Evolutionary conservation across 345 rosid genomes (phyloP).

Genomic region (Hevea brasiliensis): DNA sequence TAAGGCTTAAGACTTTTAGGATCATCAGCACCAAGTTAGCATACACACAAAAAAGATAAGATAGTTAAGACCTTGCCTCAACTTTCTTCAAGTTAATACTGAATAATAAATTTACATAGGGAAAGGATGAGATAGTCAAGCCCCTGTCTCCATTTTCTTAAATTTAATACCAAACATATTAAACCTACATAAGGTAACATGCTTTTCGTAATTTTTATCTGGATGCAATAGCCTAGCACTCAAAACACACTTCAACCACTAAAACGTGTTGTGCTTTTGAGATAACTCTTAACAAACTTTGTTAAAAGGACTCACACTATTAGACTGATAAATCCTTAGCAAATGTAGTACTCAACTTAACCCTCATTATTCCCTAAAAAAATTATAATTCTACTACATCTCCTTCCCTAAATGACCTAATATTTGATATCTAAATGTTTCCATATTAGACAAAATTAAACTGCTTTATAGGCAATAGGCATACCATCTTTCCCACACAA

Average conservation of each 20-base stretch:
- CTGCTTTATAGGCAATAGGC: background rate
- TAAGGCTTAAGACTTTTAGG: background rate
- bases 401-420: background rate
- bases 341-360: background rate
- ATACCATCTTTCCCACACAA: background rate
- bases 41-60: background rate
- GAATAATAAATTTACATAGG: background rate
- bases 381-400: background rate
- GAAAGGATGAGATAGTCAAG: background rate
- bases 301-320: background rate
- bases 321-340: background rate
- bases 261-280: background rate
- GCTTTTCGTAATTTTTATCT: too few relatives aligned
- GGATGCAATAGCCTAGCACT: background rate
- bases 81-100: background rate
- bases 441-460: background rate
- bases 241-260: background rate
- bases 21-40: background rate
- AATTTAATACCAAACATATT: background rate
- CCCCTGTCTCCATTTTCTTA: background rate
- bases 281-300: background rate
- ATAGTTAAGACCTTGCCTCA: background rate
- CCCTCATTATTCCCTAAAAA: background rate
- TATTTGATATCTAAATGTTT: conserved; percentile 4
- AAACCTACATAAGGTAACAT: background rate